phyloP scores from a whole-genome alignment of 1,284 basidiomycete genomes.

The Ustilago crameri region DNA sequence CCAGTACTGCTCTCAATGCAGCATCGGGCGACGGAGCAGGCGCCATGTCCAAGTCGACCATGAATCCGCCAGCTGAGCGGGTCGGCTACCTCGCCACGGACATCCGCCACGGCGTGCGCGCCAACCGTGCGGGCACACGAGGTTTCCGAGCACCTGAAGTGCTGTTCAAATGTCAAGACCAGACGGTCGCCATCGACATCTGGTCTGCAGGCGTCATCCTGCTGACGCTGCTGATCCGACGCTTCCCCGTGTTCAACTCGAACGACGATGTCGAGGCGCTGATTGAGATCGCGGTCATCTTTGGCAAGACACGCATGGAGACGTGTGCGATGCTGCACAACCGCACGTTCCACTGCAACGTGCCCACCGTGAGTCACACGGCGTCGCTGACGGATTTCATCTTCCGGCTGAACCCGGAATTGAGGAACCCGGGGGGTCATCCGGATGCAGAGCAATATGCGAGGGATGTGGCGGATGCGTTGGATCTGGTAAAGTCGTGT shows the following conservation, averaged over 20 bases:
- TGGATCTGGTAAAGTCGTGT: conserved; percentile 60
- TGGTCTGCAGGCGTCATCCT: conserved; percentile 96
- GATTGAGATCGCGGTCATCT: conserved; percentile 90
- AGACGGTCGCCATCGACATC: conserved; percentile 91
- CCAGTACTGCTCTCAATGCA: conserved; percentile 68
- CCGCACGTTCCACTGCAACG: conserved; percentile 62
- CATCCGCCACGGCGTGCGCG: conserved; percentile 79
- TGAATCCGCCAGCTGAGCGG: conserved; percentile 63
- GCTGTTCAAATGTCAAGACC: conserved; percentile 90
- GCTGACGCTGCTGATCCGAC: conserved; percentile 88
- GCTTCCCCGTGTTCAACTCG: conserved; percentile 95
- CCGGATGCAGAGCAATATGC: conserved; percentile 56
- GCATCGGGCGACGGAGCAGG: conserved; percentile 69
- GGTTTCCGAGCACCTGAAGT: conserved; percentile 98
- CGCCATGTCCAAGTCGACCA: conserved; percentile 31
- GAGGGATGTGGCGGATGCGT: conserved; percentile 55
- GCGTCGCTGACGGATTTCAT: conserved; percentile 60
- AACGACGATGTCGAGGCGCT: conserved; percentile 94
- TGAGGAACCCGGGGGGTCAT: conserved; percentile 49
- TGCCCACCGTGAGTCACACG: conserved; percentile 46
- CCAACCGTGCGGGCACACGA: conserved; percentile 94
- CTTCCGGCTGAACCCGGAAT: conserved; percentile 55
- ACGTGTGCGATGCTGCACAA: conserved; percentile 85
- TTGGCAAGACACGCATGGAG: conserved; percentile 86
- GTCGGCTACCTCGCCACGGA: conserved; percentile 64